phyloP scores from a whole-genome alignment of 2,329 filamentous ascomycete genomes.

The Venturia oleaginea region DNA sequence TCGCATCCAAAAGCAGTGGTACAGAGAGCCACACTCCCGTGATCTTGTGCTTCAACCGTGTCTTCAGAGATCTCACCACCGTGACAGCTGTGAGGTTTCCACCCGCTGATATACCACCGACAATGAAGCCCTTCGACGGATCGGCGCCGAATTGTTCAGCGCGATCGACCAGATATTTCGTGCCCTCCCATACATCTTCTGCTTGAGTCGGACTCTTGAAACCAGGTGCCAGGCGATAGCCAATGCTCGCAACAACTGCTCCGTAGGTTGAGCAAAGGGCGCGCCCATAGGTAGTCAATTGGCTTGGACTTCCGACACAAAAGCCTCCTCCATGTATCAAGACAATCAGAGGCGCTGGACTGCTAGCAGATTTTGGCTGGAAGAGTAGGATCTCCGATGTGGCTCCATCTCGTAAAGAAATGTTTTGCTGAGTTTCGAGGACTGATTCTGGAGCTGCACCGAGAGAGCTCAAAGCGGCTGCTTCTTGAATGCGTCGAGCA shows the following conservation, averaged over 20 bases:
- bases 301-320: neutral
- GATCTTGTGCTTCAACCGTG: slow-evolving; percentile 2
- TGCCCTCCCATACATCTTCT: slow-evolving; percentile 40
- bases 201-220: slow-evolving; percentile 40
- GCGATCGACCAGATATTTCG: slow-evolving; percentile 30
- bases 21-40: slow-evolving; percentile 11
- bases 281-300: neutral
- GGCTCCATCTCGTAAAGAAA: neutral
- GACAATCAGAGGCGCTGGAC: neutral
- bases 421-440: neutral
- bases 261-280: neutral
- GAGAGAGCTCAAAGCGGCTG: neutral
- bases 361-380: neutral
- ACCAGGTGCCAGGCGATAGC: slow-evolving; percentile 36
- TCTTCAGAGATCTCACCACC: slow-evolving; percentile 2
- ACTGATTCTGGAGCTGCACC: neutral
- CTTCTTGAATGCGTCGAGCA: neutral
- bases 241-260: neutral
- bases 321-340: neutral
- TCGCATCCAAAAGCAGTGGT: neutral
- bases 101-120: slow-evolving; percentile 43
- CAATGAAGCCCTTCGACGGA: slow-evolving; percentile 36
- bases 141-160: slow-evolving; percentile 28
- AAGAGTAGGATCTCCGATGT: neutral
- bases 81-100: slow-evolving; percentile 40